Conservation (phyloP, 2,329 filamentous ascomycete species). For the Harringtonia lauricola region DNA sequence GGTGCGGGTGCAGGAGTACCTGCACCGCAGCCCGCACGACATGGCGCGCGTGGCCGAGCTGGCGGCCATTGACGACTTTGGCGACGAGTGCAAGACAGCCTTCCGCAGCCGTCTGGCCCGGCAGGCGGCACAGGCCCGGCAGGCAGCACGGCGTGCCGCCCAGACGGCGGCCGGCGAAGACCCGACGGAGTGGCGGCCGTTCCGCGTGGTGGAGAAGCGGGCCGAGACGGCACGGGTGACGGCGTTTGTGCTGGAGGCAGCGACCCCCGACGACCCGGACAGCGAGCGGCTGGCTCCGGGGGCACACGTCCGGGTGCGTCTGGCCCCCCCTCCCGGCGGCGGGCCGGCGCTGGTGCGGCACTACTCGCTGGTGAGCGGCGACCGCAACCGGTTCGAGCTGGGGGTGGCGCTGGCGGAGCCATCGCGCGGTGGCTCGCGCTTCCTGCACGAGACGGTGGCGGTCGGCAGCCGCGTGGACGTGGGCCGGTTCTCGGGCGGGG, state of each 20-base stretch:
- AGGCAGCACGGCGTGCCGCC: too few species aligned
- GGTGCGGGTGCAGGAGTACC: conserved; percentile 49
- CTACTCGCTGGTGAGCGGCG: conserved; percentile 49
- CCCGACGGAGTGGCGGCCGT: conserved; percentile 28
- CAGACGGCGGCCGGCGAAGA: conserved; percentile 14
- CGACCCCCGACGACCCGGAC: conserved; percentile 12
- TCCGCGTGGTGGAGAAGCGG: conserved; percentile 36
- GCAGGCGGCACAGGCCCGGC: conserved; percentile 16
- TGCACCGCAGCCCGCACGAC: conserved; percentile 43
- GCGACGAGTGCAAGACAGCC: conserved; percentile 32
- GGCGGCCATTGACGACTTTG: conserved; percentile 36
- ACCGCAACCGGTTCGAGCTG: conserved; percentile 38
- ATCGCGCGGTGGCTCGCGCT: conserved; percentile 50
- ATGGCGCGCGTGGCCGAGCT: conserved; percentile 40
- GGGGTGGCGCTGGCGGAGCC: conserved; percentile 37
- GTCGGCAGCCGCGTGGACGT: conserved; percentile 39
- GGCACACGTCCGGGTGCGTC: conserved; percentile 43
- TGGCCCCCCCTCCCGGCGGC: too few species aligned
- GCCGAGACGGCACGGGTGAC: conserved; percentile 37
- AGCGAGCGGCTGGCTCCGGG: conserved; percentile 23
- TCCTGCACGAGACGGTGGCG: conserved; percentile 37
- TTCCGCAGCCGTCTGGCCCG: conserved; percentile 43
- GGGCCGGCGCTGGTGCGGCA: conserved; percentile 44
- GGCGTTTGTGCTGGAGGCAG: conserved; percentile 42
- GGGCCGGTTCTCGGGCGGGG: conserved; percentile 35